Evolutionary conservation across 768 basidiomycete genomes (phyloP), one percentile per base, ranked within the genome.

Genomic region (Aureoboletus auriporus): DNA sequence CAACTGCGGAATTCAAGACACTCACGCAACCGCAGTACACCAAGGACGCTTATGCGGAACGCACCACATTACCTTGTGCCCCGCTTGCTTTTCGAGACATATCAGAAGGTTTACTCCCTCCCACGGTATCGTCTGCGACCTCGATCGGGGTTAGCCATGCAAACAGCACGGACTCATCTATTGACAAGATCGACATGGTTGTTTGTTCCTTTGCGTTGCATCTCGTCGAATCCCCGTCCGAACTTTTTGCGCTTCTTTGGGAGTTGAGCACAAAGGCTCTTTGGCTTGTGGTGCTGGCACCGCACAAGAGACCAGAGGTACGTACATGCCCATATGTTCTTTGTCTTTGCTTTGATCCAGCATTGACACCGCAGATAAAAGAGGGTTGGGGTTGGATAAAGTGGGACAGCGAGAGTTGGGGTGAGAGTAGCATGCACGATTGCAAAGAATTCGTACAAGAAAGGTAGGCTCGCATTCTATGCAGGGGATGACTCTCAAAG

Each of bases 251-350:
- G 8, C 67, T 89, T 8, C 69, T 87, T 11, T 80, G 76, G 69
- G 82, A 84, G 56, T 64, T 89, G 31, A 82, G 80, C 51, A 76
- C 72, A 38, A 81, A 80, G 58, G 72, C 74, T 3, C 66, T 66
- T 29, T 89, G 85, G 84, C 71, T 90, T 8, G 74, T 86, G 30
- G 73, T 89, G 6, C 67, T 86, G 30, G 83, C 83, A 2, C 85
- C 86, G 17, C 86, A 88, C 64, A 89, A 89, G 66, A 85, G 80
- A 54, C 86, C 86, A 16, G 84, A 85, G 66, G 85, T 84, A 53
- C 35, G 59, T 48, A 7, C 14, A 23, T 23, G 4, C 20, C 20
- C 20, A 23, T 31, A 49, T n/a, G 44, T 31, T 34, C 11, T 14
- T 30, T 3, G 35, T 30, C 33, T 13, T 8, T 13, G 8, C n/a